Evolutionary conservation across 192 early-diverging fungal species (phyloP).

Genomic region (Podila epigama): DNA sequence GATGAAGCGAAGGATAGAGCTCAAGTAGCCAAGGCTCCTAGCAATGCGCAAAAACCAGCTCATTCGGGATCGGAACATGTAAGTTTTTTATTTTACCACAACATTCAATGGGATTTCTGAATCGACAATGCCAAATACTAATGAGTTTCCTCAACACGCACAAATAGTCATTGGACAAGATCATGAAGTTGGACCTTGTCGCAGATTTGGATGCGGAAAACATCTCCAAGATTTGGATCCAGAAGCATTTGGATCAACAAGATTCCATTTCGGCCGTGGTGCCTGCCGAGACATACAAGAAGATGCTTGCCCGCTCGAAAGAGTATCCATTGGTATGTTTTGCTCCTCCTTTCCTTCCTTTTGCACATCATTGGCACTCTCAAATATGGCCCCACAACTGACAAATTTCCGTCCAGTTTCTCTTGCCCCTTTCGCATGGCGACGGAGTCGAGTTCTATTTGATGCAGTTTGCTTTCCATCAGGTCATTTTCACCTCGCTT

Average conservation of each 20-base stretch:
- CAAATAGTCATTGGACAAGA: conserved; percentile 61
- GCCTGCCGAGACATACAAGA: conserved; percentile 62
- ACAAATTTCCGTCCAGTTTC: conserved; percentile 70
- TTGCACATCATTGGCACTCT: too few relatives aligned
- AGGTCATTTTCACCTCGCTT: conserved; percentile 86
- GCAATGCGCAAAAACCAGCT: not conserved
- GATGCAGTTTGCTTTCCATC: conserved; percentile 85
- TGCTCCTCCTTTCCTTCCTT: not conserved
- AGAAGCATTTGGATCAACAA: conserved; percentile 69
- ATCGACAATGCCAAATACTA: too few relatives aligned
- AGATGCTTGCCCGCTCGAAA: conserved; percentile 59
- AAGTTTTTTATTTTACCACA: too few relatives aligned
- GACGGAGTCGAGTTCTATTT: conserved; percentile 88
- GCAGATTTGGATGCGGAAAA: conserved; percentile 45
- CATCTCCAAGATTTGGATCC: conserved; percentile 75
- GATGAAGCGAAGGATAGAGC: not conserved
- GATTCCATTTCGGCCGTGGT: conserved; percentile 69
- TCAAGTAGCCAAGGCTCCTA: not conserved
- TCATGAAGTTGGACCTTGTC: conserved; percentile 62
- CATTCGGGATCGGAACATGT: not conserved
- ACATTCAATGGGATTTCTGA: too few relatives aligned
- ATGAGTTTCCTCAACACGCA: too few relatives aligned
- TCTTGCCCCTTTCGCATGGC: conserved; percentile 83
- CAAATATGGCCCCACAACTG: too few relatives aligned
- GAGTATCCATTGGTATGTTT: conserved; percentile 63